These are phyloP conservation scores for Fusarium neocosmosporiellum DNA, from an alignment of 2,329 filamentous ascomycete genomes.

Conservation along the genomic window DNA sequence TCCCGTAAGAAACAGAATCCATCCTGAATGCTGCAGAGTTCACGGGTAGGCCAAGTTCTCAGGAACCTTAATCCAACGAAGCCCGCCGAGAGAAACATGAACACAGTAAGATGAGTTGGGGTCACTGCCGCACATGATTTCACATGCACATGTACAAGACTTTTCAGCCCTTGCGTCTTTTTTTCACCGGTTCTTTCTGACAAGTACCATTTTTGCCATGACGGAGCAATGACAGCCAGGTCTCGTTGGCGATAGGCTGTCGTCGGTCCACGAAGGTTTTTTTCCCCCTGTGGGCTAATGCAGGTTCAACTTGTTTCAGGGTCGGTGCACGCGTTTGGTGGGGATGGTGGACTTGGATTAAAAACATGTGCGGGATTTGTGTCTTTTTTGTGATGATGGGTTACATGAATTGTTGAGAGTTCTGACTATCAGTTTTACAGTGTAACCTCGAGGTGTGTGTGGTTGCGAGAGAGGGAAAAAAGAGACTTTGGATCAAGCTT, in stretches of 20 bases:
- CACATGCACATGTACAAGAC: not conserved
- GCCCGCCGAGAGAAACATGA: not conserved
- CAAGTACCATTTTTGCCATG: constrained; percentile 4
- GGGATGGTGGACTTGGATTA: constrained; percentile 2
- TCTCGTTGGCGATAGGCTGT: constrained; percentile 33
- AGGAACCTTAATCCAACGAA: not conserved
- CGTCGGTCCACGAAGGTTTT: constrained; percentile 28
- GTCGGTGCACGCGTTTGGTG: constrained; percentile 17
- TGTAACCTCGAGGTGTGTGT: not conserved
- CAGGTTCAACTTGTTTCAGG: constrained; percentile 39
- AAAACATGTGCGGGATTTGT: constrained; percentile 25
- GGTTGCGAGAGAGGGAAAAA: not conserved
- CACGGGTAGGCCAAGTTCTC: not conserved
- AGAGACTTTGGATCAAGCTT: constrained; percentile 3
- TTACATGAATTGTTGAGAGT: not conserved
- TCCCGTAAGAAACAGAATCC: not conserved
- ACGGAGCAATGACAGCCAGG: constrained; percentile 22
- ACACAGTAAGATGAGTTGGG: not conserved
- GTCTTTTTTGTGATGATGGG: not conserved
- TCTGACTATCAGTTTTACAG: not conserved
- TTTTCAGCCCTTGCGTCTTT: constrained; percentile 20
- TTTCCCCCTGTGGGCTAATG: constrained; percentile 26
- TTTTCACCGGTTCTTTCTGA: constrained; percentile 19
- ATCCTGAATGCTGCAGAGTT: not conserved
- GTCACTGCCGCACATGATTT: not conserved